These are phyloP conservation scores for Alternaria sp. DNA, from an alignment of 2,329 filamentous ascomycete genomes.

Conservation along the genomic window DNA sequence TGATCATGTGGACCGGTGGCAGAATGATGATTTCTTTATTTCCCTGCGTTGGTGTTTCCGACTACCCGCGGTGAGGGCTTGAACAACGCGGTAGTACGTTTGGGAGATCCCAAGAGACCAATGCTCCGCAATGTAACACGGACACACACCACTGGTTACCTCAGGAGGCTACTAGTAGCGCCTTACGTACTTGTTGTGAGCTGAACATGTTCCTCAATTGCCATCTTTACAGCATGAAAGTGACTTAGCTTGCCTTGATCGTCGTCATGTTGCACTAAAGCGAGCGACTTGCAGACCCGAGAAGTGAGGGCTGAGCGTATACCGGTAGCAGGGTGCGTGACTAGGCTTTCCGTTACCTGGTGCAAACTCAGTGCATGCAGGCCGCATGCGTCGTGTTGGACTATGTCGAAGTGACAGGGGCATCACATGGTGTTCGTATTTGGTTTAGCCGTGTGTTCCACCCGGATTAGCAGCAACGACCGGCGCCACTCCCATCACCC, in stretches of 20 bases:
- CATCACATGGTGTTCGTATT: conserved; percentile 32
- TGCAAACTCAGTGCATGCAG: conserved; percentile 18
- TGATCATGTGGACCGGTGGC: conserved; percentile 32
- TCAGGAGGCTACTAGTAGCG: conserved; percentile 5
- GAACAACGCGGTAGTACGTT: conserved; percentile 14
- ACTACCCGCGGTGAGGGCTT: conserved; percentile 20
- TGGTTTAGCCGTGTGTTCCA: conserved; percentile 33
- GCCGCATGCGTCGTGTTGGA: conserved; percentile 13
- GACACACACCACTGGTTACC: conserved; percentile 4
- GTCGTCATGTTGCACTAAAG: conserved; percentile 19
- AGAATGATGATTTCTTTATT: conserved; percentile 23
- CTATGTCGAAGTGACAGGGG: conserved; percentile 19
- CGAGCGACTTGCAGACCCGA: conserved; percentile 12
- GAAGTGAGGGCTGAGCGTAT: conserved; percentile 13
- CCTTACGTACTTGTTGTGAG: conserved; percentile 18
- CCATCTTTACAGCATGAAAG: conserved; percentile 18
- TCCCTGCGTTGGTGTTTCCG: conserved; percentile 25
- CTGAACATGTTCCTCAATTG: conserved; percentile 15
- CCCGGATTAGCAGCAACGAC: conserved; percentile 29
- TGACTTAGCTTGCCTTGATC: conserved; percentile 13
- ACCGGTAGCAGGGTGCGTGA: conserved; percentile 19
- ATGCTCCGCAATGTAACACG: conserved; percentile 18
- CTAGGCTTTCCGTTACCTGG: conserved; percentile 19
- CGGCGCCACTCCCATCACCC: conserved; percentile 31
- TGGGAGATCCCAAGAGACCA: conserved; percentile 16